phyloP scores from a whole-genome alignment of 164 flowering plant genomes.

The Magnolia changhungtana region DNA sequence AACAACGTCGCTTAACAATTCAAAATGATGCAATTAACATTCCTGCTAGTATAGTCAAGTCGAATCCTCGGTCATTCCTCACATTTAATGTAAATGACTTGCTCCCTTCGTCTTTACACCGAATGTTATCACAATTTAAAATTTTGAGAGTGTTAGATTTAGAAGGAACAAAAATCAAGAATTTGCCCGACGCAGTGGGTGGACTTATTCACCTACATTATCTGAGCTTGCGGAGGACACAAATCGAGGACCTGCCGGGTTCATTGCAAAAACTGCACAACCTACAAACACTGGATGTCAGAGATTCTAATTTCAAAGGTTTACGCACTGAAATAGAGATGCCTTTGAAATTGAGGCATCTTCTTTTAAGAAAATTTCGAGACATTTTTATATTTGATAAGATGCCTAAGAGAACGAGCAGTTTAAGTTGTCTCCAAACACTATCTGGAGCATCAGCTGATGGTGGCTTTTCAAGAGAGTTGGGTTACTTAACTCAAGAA shows the following conservation, averaged over 20 bases:
- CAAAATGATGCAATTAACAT: constrained; percentile 10
- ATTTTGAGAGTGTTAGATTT: constrained; percentile 35
- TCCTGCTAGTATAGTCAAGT: background rate
- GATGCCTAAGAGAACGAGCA: constrained; percentile 17
- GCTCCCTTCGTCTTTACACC: constrained; percentile 8
- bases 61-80: constrained; percentile 29
- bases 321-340: constrained; percentile 28
- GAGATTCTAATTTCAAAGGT: constrained; percentile 22
- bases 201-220: constrained; percentile 32
- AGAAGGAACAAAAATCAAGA: constrained; percentile 19
- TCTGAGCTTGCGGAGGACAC: constrained; percentile 21
- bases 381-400: background rate
- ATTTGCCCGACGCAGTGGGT: constrained; percentile 21
- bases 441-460: background rate
- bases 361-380: constrained; percentile 10
- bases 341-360: constrained; percentile 32
- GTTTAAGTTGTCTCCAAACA: constrained; percentile 27
- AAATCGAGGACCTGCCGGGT: constrained; percentile 24
- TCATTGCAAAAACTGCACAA: constrained; percentile 32
- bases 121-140: constrained; percentile 9
- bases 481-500: constrained; percentile 1
- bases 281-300: constrained; percentile 39
- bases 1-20: constrained; percentile 22
- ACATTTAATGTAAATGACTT: constrained; percentile 10
- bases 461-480: constrained; percentile 21